Evolutionary conservation across 768 basidiomycete species (phyloP).

Genomic region (Amanita inopinata): DNA sequence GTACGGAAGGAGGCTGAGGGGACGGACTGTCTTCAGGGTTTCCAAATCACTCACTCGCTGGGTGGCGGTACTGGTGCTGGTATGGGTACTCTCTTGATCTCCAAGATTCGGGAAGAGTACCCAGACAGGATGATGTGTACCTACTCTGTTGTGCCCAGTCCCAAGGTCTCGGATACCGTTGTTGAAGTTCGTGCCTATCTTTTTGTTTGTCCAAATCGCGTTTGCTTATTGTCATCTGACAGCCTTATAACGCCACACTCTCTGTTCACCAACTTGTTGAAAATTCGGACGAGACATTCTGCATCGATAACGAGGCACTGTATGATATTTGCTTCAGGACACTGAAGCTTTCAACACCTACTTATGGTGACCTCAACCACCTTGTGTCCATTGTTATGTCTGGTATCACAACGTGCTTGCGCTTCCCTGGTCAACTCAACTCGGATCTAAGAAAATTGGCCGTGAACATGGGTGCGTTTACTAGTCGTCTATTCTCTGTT

Average conservation of each 20-base stretch:
- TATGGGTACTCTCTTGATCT: conserved; percentile 98
- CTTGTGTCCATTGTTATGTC: conserved; percentile 98
- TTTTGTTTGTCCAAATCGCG: neutral
- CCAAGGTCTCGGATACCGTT: conserved; percentile 97
- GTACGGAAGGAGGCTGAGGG: conserved; percentile 98
- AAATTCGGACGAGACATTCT: conserved; percentile 99
- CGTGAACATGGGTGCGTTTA: conserved; percentile 91
- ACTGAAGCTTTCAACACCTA: conserved; percentile 90
- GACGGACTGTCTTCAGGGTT: conserved; percentile 95
- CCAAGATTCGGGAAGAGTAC: conserved; percentile 98
- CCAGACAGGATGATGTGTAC: conserved; percentile 99
- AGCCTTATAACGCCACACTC: conserved; percentile 98
- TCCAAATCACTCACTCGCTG: conserved; percentile 98
- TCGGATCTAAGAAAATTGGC: conserved; percentile 96
- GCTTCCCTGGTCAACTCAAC: conserved; percentile 99
- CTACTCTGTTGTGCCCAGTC: conserved; percentile 96
- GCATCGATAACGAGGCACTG: conserved; percentile 98
- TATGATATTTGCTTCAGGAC: conserved; percentile 99
- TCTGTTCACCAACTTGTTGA: conserved; percentile 98
- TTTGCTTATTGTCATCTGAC: conserved; percentile 3
- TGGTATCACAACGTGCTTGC: conserved; percentile 95
- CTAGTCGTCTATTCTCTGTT: neutral
- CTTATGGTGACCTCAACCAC: conserved; percentile 97
- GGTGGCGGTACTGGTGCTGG: conserved; percentile 99
- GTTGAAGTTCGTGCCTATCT: conserved; percentile 58